Conservation (phyloP, 2,329 filamentous ascomycete species). For the Ascochyta fabae region DNA sequence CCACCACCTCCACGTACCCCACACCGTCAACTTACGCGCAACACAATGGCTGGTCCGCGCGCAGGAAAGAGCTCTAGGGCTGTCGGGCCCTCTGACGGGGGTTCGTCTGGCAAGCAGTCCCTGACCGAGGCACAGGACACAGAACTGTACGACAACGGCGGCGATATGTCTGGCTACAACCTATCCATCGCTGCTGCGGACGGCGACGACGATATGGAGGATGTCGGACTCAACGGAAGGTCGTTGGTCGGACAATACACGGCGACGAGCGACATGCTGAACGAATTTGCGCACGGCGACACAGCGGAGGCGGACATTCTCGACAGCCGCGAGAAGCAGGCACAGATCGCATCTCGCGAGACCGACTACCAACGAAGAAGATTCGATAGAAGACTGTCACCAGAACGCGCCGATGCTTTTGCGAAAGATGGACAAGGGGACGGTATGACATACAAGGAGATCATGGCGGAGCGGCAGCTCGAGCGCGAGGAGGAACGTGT, state of each 20-base stretch:
- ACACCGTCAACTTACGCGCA: constrained; percentile 29
- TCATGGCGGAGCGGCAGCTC: constrained; percentile 89
- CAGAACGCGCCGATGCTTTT: constrained; percentile 85
- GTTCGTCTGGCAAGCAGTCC: constrained; percentile 87
- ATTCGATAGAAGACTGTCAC: constrained; percentile 82
- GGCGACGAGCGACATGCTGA: constrained; percentile 86
- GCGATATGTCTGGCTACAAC: constrained; percentile 86
- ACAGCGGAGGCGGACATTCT: constrained; percentile 93
- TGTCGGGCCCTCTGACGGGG: constrained; percentile 78
- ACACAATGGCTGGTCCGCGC: constrained; percentile 45
- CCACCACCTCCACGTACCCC: constrained; percentile 7
- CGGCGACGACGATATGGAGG: constrained; percentile 79
- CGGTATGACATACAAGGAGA: constrained; percentile 82
- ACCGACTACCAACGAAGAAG: constrained; percentile 97
- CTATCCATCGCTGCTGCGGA: constrained; percentile 82
- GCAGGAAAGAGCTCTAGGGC: constrained; percentile 76
- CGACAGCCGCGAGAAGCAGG: constrained; percentile 84
- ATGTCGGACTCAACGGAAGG: constrained; percentile 68
- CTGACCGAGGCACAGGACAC: constrained; percentile 89
- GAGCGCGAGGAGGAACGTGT: constrained; percentile 94
- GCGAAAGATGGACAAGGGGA: constrained; percentile 75
- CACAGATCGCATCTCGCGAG: constrained; percentile 89
- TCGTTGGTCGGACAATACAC: constrained; percentile 95
- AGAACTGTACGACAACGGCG: constrained; percentile 77
- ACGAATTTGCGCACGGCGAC: constrained; percentile 89